Evolutionary conservation across 768 basidiomycete species (phyloP).

Genomic region (Tephrocybe sp.): DNA sequence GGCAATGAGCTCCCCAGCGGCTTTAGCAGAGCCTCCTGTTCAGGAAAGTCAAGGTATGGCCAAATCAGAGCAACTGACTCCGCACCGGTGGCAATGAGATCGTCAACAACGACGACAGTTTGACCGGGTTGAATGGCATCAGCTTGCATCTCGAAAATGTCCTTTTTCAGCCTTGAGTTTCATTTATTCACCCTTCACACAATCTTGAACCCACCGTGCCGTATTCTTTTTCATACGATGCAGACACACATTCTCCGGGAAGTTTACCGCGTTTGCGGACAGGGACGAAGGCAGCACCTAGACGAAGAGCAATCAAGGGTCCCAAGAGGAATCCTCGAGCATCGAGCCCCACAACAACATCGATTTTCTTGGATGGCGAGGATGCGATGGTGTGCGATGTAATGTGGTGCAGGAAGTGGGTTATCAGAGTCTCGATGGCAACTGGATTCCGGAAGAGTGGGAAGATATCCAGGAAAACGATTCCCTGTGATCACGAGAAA

Average conservation of each 20-base stretch:
- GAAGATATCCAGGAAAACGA: constrained; percentile 93
- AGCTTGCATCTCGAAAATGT: constrained; percentile 94
- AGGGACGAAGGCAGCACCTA: constrained; percentile 94
- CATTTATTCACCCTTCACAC: too few relatives aligned
- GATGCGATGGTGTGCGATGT: constrained; percentile 72
- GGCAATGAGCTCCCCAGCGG: constrained; percentile 86
- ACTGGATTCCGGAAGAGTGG: constrained; percentile 86
- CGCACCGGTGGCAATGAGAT: constrained; percentile 93
- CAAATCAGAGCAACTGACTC: not conserved
- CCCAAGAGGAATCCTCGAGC: constrained; percentile 95
- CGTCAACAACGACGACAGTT: constrained; percentile 87
- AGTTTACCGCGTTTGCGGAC: constrained; percentile 94
- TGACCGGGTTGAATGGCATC: constrained; percentile 83
- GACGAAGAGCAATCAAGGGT: constrained; percentile 84
- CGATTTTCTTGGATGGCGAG: constrained; percentile 66
- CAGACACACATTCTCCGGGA: constrained; percentile 79
- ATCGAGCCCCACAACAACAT: constrained; percentile 93
- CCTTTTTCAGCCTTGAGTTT: constrained; percentile 61
- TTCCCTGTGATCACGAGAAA: constrained; percentile 52
- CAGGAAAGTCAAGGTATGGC: not conserved
- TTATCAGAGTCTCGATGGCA: constrained; percentile 88
- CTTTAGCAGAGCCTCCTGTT: constrained; percentile 88
- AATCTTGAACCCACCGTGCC: constrained; percentile 71
- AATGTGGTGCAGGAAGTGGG: constrained; percentile 84
- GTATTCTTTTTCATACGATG: constrained; percentile 90